Evolutionary conservation across 2,329 filamentous ascomycete genomes (phyloP), one percentile per base, ranked within the genome.

Genomic region (Lachnellula arida): DNA sequence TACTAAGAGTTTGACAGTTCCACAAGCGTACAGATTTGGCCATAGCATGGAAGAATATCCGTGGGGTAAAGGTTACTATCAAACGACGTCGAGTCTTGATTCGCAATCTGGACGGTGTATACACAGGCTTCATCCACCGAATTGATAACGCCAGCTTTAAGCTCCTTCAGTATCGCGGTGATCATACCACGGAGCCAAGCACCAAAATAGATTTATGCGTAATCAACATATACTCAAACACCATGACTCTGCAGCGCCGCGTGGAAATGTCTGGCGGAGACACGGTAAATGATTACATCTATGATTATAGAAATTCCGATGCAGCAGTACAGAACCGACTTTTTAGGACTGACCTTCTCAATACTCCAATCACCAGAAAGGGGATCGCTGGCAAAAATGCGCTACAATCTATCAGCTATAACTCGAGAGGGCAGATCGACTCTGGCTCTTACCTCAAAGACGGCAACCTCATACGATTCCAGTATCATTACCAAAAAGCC

Each of bases 401-500:
- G 25, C 72, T 69, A 54, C 68, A 79, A 50, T 72, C 73, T 35
- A 71, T 78, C 35, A 68, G 75, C 46, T 81, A 80, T 63, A 78
- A 81, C 58, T 64, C 71, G 52, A 76, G 76, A 58, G 79, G 79
- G n/a, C 75, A 77, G 47, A 73, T 81, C 48, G 74, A 76, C 54
- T 76, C 75, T 12, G 79, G 79, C 14, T 81, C 77, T 1, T 80
- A 79, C 64, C 72, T 80, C 57, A 76, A 74, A 52, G 75, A 80
- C 59, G 75, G 73, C 4, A 81, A 80, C 54, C 64, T 80, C 12
- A 72, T 80, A 6, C 73, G 76, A 9, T 81, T 81, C 71, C 77
- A 77, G 59, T 80, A 79, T 54, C 73, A 77, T 58, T 81, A 81
- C 64, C 75, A 79, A 39, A 79, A 80, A 59, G 75, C 78, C 52